A percentile compares a stretch with the other conserved stretches of the same genome.
These are phyloP conservation scores for Grigorovia jiainica DNA, from an alignment of 805 yeast species.

Conservation along the genomic window DNA sequence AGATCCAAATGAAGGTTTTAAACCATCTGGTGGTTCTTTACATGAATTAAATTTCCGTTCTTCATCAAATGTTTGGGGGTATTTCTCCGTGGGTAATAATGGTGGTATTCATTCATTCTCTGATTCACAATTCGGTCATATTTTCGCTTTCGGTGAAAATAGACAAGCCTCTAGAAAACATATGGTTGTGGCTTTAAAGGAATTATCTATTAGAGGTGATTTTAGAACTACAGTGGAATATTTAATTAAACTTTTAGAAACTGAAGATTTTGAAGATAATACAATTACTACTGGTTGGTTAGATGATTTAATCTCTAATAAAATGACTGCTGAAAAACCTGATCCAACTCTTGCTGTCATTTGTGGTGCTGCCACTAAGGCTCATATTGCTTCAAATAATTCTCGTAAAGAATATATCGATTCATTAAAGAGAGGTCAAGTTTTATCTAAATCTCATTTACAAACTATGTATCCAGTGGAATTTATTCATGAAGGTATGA, in stretches of 20 bases:
- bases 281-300: conserved; percentile 99
- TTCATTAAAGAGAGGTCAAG: conserved; percentile 92
- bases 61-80: conserved; percentile 98
- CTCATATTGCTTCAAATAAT: conserved; percentile 68
- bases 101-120: conserved; percentile 97
- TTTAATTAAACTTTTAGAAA: conserved; percentile 86
- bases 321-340: conserved; percentile 94
- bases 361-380: conserved; percentile 97
- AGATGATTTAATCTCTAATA: conserved; percentile 88
- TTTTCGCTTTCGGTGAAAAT: conserved; percentile 97
- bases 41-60: conserved; percentile 96
- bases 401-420: conserved; percentile 58
- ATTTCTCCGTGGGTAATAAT: conserved; percentile 91
- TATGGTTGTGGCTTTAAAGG: conserved; percentile 97
- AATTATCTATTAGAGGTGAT: conserved; percentile 94
- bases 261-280: conserved; percentile 92
- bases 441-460: conserved; percentile 70
- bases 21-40: conserved; percentile 94
- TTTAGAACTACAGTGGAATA: conserved; percentile 97
- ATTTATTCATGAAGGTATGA: conserved; percentile 87
- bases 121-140: conserved; percentile 98
- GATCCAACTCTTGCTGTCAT: conserved; percentile 83
- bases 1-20: conserved; percentile 99
- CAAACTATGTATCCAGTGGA: conserved; percentile 88
- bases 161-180: conserved; percentile 97